Percentiles rank a stretch among this genome's conserved stretches.
These are phyloP conservation scores for Tetrahymena borealis DNA, from an alignment of 73 alveolate genomes.

Conservation along the genomic window DNA sequence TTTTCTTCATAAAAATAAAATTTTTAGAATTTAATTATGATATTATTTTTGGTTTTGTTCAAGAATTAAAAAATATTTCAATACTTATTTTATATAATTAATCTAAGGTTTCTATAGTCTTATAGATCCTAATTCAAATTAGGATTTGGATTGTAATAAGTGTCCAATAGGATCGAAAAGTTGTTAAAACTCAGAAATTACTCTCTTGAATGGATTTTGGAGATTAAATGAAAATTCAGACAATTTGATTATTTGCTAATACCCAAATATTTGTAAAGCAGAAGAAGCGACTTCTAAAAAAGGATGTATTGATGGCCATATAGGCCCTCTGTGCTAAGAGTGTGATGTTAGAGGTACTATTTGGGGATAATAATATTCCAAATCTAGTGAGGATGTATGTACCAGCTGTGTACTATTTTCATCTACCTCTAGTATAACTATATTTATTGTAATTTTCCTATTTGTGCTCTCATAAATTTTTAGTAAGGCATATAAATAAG, in stretches of 20 bases:
- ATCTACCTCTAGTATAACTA: neutral
- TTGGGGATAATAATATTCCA: neutral
- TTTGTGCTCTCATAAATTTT: neutral
- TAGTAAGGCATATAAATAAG: neutral
- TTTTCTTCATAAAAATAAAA: too few species aligned
- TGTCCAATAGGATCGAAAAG: neutral
- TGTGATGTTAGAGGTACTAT: neutral
- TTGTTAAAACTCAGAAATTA: neutral
- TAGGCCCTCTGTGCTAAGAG: neutral
- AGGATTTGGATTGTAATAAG: neutral
- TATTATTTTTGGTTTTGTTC: too few species aligned
- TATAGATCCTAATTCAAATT: too few species aligned
- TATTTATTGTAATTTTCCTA: neutral
- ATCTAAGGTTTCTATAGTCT: too few species aligned
- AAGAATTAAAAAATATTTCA: too few species aligned
- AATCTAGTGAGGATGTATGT: neutral
- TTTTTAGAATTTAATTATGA: too few species aligned
- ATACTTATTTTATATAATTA: too few species aligned
- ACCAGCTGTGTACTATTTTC: neutral
- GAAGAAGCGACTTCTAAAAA: neutral
- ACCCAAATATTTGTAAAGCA: neutral
- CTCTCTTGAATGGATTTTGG: neutral
- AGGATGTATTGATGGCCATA: neutral
- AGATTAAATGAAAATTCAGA: neutral
- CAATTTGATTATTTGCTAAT: neutral